Percentiles rank a stretch among this genome's conserved stretches.
phyloP scores from a whole-genome alignment of 2,329 filamentous ascomycete genomes.

The Ophiostoma fasciatum region DNA sequence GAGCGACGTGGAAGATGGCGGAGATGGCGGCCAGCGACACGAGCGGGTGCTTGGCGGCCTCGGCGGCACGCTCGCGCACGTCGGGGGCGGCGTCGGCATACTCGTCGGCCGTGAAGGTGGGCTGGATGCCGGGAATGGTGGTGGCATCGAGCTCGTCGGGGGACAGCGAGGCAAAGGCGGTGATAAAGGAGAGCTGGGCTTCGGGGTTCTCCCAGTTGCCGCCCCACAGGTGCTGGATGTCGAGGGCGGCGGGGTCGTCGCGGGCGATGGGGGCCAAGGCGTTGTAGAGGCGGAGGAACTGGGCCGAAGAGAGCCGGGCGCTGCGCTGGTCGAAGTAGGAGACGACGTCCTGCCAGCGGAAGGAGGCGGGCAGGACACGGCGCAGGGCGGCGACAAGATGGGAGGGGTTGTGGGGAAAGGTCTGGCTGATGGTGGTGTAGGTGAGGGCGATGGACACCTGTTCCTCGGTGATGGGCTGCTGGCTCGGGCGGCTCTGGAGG shows the following conservation, averaged over 20 bases:
- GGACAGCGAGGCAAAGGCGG: constrained; percentile 65
- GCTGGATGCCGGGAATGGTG: constrained; percentile 66
- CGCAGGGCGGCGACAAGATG: constrained; percentile 47
- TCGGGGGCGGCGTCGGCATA: constrained; percentile 34
- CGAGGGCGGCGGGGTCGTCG: constrained; percentile 46
- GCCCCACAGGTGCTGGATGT: constrained; percentile 83
- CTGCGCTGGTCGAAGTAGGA: constrained; percentile 67
- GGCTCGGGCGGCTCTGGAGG: constrained; percentile 36
- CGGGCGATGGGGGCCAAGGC: constrained; percentile 59
- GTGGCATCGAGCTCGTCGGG: constrained; percentile 68
- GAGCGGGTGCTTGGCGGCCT: constrained; percentile 69
- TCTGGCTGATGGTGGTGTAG: constrained; percentile 44
- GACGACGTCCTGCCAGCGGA: constrained; percentile 60
- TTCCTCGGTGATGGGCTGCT: constrained; percentile 57
- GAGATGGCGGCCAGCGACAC: constrained; percentile 76
- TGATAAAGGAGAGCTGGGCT: constrained; percentile 86
- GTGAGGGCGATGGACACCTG: constrained; percentile 72
- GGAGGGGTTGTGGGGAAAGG: constrained; percentile 34
- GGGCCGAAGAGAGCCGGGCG: constrained; percentile 58
- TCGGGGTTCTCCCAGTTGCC: constrained; percentile 76
- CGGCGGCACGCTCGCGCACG: constrained; percentile 36
- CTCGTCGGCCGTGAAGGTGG: constrained; percentile 54
- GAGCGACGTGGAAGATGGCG: constrained; percentile 49
- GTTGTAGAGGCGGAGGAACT: constrained; percentile 71
- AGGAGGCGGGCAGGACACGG: constrained; percentile 45